Conservation (phyloP, 2,329 filamentous ascomycete genomes). For the Claviceps sorghi region DNA sequence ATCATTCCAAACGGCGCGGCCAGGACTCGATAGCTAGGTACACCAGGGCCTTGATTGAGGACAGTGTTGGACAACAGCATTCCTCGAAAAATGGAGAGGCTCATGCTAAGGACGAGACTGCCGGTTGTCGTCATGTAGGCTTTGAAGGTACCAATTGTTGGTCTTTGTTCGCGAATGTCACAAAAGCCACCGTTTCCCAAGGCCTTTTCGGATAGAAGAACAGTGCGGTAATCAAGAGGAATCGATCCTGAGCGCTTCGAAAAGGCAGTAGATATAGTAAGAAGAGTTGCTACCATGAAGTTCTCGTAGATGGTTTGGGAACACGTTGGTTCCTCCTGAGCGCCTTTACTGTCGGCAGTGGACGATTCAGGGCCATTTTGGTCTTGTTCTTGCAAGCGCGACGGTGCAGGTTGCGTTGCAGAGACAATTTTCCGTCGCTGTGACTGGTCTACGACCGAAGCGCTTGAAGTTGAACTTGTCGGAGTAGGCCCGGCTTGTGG, state of each 20-base stretch:
- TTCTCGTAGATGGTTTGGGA: slow-evolving; percentile 36
- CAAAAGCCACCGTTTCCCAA: slow-evolving; percentile 8
- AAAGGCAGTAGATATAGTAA: slow-evolving; percentile 35
- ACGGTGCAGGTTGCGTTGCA: slow-evolving; percentile 3
- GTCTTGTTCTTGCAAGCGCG: slow-evolving; percentile 14
- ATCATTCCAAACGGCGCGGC: slow-evolving; percentile 39
- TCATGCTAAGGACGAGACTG: slow-evolving; percentile 34
- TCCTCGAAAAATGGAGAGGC: slow-evolving; percentile 31
- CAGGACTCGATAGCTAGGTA: slow-evolving; percentile 31
- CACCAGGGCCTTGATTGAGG: slow-evolving; percentile 23
- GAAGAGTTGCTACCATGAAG: slow-evolving; percentile 37
- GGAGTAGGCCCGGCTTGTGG: slow-evolving; percentile 29
- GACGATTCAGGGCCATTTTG: slow-evolving; percentile 15
- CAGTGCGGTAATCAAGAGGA: slow-evolving; percentile 37
- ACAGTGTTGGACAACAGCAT: slow-evolving; percentile 32
- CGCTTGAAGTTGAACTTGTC: slow-evolving; percentile 29
- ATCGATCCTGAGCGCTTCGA: slow-evolving; percentile 34
- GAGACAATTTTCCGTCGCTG: slow-evolving; percentile 12
- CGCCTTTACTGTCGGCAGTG: slow-evolving; percentile 10
- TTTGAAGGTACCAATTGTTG: slow-evolving; percentile 34
- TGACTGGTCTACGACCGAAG: slow-evolving; percentile 24
- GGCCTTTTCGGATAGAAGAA: slow-evolving; percentile 27
- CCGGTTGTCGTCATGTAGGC: slow-evolving; percentile 43
- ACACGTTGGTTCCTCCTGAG: slow-evolving; percentile 8
- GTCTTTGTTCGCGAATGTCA: slow-evolving; percentile 9